These are phyloP conservation scores for Syncephalastrum sp. DNA, from an alignment of 371 early-diverging fungal genomes.

Conservation along the genomic window DNA sequence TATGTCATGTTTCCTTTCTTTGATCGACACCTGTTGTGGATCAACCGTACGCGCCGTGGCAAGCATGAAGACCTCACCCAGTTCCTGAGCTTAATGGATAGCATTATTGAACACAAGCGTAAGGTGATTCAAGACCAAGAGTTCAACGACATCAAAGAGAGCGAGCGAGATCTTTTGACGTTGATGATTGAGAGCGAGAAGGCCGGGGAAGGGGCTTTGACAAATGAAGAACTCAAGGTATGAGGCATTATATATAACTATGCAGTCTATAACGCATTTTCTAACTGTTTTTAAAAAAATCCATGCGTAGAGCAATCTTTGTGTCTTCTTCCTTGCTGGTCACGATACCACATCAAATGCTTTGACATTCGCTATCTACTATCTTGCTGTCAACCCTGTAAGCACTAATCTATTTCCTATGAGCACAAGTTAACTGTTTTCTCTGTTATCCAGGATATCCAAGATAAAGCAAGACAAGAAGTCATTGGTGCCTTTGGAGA, in stretches of 20 bases:
- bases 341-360: conserved; percentile 24
- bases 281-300: not conserved
- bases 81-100: conserved; percentile 30
- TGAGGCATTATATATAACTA: conserved; percentile 3
- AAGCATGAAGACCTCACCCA: conserved; percentile 21
- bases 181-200: conserved; percentile 37
- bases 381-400: conserved; percentile 27
- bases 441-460: conserved; percentile 13
- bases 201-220: conserved; percentile 20
- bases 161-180: conserved; percentile 42
- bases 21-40: conserved; percentile 20
- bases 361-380: conserved; percentile 19
- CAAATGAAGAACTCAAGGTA: conserved; percentile 33
- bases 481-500: conserved; percentile 19
- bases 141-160: conserved; percentile 14
- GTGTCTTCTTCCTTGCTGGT: conserved; percentile 27
- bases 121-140: conserved; percentile 14
- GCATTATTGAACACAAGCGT: conserved; percentile 35
- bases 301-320: conserved; percentile 16
- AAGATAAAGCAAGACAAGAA: conserved; percentile 29
- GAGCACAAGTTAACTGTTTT: not conserved
- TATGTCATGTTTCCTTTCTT: conserved; percentile 47
- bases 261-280: not conserved
- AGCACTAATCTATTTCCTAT: not conserved
- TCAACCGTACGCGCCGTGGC: conserved; percentile 31